Percentiles rank a stretch among this genome's conserved stretches.
Conservation (phyloP, 192 early-diverging fungal species). For the Allomyces javanicus region DNA sequence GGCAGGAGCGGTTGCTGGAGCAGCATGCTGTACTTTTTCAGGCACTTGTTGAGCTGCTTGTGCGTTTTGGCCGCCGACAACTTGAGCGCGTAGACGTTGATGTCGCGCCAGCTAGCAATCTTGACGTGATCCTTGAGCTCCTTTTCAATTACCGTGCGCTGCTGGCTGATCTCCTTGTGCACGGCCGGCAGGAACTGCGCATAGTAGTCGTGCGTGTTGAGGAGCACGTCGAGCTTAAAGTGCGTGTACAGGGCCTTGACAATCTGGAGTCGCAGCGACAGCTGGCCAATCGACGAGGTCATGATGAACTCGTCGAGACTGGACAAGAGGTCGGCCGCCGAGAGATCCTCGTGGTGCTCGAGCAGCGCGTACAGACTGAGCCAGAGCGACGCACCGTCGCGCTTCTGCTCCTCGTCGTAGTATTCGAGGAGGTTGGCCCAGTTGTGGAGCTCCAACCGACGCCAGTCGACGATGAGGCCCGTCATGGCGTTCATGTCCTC, state of each 20-base stretch:
- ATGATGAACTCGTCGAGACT: constrained; percentile 6
- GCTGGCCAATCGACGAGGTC: constrained; percentile 14
- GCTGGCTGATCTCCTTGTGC: constrained; percentile 27
- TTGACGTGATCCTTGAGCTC: constrained; percentile 84
- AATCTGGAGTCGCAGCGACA: constrained; percentile 8
- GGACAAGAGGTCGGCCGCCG: constrained; percentile 5
- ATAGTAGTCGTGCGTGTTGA: constrained; percentile 67
- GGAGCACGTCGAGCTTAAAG: constrained; percentile 19
- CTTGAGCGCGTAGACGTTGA: constrained; percentile 75
- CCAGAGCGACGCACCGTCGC: constrained; percentile 62
- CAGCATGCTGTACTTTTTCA: constrained; percentile 63
- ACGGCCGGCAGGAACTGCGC: constrained; percentile 43
- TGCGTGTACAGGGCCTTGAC: constrained; percentile 11
- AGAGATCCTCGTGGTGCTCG: constrained; percentile 17
- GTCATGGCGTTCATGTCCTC: constrained; percentile 28
- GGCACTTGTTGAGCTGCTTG: constrained; percentile 71
- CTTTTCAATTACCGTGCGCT: constrained; percentile 57
- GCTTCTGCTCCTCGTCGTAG: constrained; percentile 51
- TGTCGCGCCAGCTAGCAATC: constrained; percentile 93
- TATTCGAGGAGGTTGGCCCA: constrained; percentile 73
- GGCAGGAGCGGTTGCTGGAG: constrained; percentile 53
- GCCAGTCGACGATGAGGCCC: constrained; percentile 63
- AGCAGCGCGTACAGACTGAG: constrained; percentile 60
- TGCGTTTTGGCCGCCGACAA: constrained; percentile 83
- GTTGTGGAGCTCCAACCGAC: constrained; percentile 70